Evolutionary conservation across 1,284 basidiomycete species (phyloP), one percentile per base, ranked within the genome.

Genomic region (Tremellales sp.): DNA sequence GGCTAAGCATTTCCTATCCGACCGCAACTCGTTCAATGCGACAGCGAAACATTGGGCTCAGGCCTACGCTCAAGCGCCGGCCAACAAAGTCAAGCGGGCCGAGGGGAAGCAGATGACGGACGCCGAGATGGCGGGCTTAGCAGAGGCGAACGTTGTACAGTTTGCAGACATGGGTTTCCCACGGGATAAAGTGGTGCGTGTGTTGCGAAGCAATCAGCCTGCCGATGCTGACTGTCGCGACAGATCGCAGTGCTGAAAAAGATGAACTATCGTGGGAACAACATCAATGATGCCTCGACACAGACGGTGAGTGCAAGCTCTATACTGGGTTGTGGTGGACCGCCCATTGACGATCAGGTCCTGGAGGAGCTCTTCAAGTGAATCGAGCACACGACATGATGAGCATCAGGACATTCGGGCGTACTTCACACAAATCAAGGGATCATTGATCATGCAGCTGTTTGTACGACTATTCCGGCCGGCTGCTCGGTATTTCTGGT

Each of bases 1-100:
- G 7, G 96, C 94, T 13, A 97, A 96, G 68, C 93, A 97, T 72
- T 98, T 90, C 68, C 84, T 89, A 63, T 87, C 89, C 3, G 90
- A 89, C 71, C 85, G 85, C 64, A 75, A 77, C 17, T 85, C 85
- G 57, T 98, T 97, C 65, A 89, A 97, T 51, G 85, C 87, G 33
- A 98, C 94, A 0, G 94, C 96, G 22, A 80, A 82, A 42, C 93
- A 93, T 72, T 98, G 94, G 94, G 89, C 92, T 2, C 83, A 88
- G 65, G 83, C 86, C 27, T 93, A 93, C 65, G 89, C 89, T 2
- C 84, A 84, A 31, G 87, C 84, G 0, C 82, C 86, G 1, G 58
- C 63, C 15, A 56, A 46, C 17, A 65, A 65, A 40, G 42, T 48
- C 31, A 45, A 54, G n/a, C 45, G 49, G 5, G 46, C 45, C 0